phyloP scores from a whole-genome alignment of 768 basidiomycete species.

The Lactarius sp. region DNA sequence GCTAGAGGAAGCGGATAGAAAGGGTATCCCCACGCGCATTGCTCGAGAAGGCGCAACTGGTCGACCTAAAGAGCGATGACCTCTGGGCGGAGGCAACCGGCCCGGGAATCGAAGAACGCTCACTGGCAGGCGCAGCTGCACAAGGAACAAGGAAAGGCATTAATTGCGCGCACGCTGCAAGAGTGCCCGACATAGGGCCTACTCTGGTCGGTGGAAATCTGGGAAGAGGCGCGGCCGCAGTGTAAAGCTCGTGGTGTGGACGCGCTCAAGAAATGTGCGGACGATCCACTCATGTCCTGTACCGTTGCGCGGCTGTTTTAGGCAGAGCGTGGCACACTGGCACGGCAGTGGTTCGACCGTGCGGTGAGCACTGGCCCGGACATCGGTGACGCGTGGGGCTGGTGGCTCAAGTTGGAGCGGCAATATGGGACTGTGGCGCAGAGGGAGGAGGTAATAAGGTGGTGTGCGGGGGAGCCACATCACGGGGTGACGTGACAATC shows the following conservation, averaged over 20 bases:
- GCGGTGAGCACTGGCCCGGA: slow-evolving; percentile 65
- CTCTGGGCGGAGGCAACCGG: slow-evolving; percentile 90
- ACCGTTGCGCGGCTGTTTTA: slow-evolving; percentile 92
- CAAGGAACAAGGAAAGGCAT: too few species aligned
- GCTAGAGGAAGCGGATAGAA: slow-evolving; percentile 85
- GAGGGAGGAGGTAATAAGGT: slow-evolving; percentile 61
- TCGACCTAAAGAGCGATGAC: slow-evolving; percentile 78
- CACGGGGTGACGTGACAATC: slow-evolving; percentile 82
- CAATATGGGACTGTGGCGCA: slow-evolving; percentile 72
- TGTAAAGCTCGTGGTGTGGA: slow-evolving; percentile 88
- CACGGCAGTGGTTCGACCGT: slow-evolving; percentile 87
- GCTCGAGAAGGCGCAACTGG: slow-evolving; percentile 82
- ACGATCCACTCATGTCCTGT: slow-evolving; percentile 82
- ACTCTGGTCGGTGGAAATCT: slow-evolving; percentile 52
- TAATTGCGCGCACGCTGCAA: too few species aligned
- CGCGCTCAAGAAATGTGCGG: slow-evolving; percentile 87
- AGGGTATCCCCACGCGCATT: slow-evolving; percentile 89
- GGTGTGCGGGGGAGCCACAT: slow-evolving; percentile 74
- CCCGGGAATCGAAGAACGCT: slow-evolving; percentile 91
- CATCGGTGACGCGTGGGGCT: slow-evolving; percentile 88
- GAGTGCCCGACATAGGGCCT: too few species aligned
- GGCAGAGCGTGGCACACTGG: slow-evolving; percentile 87
- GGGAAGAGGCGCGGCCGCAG: slow-evolving; percentile 83
- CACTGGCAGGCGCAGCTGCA: slow-evolving; percentile 63
- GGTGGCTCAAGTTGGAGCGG: slow-evolving; percentile 96